These are phyloP conservation scores for Cordyceps cateniannulata DNA, from an alignment of 2,329 filamentous ascomycete species.

Conservation along the genomic window DNA sequence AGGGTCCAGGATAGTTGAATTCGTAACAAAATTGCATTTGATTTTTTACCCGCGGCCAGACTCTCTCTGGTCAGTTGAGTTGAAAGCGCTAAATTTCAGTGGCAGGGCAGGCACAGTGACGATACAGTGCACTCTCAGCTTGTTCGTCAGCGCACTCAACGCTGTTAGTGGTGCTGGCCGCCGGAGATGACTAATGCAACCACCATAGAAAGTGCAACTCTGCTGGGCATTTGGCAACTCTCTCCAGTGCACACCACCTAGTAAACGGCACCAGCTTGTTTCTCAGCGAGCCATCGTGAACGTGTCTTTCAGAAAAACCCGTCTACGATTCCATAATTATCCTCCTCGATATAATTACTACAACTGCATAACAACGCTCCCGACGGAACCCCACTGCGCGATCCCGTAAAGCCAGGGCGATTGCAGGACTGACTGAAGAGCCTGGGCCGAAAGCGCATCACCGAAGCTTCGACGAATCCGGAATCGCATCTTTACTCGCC, in stretches of 20 bases:
- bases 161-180: neutral
- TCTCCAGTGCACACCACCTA: slow-evolving; percentile 15
- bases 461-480: neutral
- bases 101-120: too few species aligned
- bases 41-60: neutral
- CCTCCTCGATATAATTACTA: neutral
- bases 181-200: slow-evolving; percentile 14
- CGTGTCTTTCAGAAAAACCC: neutral
- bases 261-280: neutral
- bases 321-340: neutral
- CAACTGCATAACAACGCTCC: neutral
- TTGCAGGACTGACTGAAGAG: neutral
- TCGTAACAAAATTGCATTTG: slow-evolving; percentile 8
- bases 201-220: slow-evolving; percentile 13
- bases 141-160: neutral
- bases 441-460: neutral
- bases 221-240: slow-evolving; percentile 10
- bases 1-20: slow-evolving; percentile 9
- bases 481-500: neutral
- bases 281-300: neutral
- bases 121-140: neutral
- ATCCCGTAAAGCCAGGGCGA: neutral
- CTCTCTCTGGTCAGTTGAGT: neutral
- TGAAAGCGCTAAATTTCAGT: neutral
- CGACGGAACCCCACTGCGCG: neutral